Conservation (phyloP, 2,329 filamentous ascomycete species). For the Neonectria magnoliae region DNA sequence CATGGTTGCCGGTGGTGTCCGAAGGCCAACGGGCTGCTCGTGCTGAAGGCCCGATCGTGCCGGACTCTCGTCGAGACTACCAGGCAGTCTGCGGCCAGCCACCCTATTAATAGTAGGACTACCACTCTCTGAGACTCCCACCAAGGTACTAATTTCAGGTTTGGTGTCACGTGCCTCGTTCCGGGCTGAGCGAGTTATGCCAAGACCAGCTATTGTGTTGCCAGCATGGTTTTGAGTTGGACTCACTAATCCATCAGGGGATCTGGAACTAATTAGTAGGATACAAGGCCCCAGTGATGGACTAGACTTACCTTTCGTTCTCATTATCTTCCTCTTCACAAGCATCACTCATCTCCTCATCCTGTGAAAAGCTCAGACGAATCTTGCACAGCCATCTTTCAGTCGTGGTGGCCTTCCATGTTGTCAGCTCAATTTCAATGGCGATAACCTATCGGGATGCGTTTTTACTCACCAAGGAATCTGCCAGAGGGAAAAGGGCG, state of each 20-base stretch:
- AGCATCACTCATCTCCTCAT: slow-evolving; percentile 42
- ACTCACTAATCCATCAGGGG: slow-evolving; percentile 30
- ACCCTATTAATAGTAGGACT: slow-evolving; percentile 28
- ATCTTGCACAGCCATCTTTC: slow-evolving; percentile 53
- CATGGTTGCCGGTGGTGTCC: slow-evolving; percentile 33
- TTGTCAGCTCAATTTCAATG: slow-evolving; percentile 6
- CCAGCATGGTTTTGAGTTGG: slow-evolving; percentile 32
- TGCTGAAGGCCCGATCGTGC: slow-evolving; percentile 49
- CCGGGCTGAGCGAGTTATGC: slow-evolving; percentile 37
- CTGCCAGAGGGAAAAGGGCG: slow-evolving; percentile 51
- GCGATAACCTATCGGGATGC: too few species aligned
- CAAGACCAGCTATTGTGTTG: slow-evolving; percentile 36
- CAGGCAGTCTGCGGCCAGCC: slow-evolving; percentile 24
- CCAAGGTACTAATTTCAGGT: slow-evolving; percentile 27
- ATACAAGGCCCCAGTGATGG: not conserved
- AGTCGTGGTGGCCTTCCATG: slow-evolving; percentile 49
- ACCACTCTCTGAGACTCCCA: slow-evolving; percentile 22
- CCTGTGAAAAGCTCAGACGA: slow-evolving; percentile 43
- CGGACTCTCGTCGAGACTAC: slow-evolving; percentile 35
- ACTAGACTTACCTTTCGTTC: slow-evolving; percentile 30
- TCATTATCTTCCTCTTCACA: slow-evolving; percentile 26
- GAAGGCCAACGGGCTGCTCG: slow-evolving; percentile 47
- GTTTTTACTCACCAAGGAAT: slow-evolving; percentile 48
- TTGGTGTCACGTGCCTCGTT: slow-evolving; percentile 35
- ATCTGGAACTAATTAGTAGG: slow-evolving; percentile 23